A percentile compares a stretch with the other conserved stretches of the same genome.
phyloP scores from a whole-genome alignment of 306 rosid species.

The Luffa acutangula region DNA sequence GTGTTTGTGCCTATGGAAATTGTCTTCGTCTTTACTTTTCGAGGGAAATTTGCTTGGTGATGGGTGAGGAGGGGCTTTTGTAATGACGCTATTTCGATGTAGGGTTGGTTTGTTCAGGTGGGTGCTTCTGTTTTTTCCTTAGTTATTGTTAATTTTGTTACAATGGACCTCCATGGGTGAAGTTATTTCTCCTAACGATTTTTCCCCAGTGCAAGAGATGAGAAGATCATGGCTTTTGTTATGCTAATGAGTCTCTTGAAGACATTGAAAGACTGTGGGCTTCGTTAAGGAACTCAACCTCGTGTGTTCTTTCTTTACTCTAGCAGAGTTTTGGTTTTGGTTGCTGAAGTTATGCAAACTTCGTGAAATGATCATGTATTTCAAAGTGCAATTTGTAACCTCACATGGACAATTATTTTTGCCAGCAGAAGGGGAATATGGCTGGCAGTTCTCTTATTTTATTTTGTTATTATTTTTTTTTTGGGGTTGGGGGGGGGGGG shows the following conservation, averaged over 20 bases:
- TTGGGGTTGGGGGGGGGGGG: neutral
- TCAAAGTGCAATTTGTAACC: neutral
- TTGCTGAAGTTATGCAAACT: neutral
- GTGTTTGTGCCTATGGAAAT: neutral
- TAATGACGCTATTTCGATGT: neutral
- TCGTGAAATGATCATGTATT: neutral
- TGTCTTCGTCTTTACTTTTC: neutral
- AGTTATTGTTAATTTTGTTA: neutral
- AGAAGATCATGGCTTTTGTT: neutral
- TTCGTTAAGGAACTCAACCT: neutral
- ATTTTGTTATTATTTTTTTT: neutral
- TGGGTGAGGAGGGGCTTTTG: neutral
- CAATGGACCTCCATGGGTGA: neutral
- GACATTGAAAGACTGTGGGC: neutral
- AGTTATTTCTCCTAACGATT: neutral
- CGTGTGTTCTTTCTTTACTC: neutral
- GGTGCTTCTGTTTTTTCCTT: neutral
- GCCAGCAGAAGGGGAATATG: neutral
- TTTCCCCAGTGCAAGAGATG: neutral
- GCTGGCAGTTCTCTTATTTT: neutral
- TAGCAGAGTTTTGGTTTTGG: neutral
- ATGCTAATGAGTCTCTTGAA: neutral
- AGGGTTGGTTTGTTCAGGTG: neutral
- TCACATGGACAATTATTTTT: neutral
- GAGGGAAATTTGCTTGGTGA: slow-evolving; percentile 1